Percentiles rank a stretch among this genome's conserved stretches.
These are phyloP conservation scores for Puya raimondii DNA, from an alignment of 176 grass and related monocot genomes.

Conservation along the genomic window DNA sequence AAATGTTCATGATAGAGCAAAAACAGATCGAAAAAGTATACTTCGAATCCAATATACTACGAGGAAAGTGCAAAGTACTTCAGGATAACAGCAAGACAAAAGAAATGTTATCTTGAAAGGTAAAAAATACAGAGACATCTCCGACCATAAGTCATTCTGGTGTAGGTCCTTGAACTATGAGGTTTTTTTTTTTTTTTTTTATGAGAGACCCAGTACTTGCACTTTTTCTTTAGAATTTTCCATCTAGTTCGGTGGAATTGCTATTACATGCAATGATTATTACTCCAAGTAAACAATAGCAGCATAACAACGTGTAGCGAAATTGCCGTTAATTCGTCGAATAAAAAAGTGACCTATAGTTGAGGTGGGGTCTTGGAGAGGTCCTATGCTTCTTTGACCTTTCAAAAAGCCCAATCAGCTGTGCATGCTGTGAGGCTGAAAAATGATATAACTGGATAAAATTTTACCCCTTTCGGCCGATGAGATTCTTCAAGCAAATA, in stretches of 20 bases:
- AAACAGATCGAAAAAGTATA: not conserved
- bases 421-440: slow-evolving; percentile 1
- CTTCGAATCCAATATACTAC: not conserved
- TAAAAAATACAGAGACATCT: slow-evolving; percentile 1
- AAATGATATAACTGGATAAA: slow-evolving; percentile 8
- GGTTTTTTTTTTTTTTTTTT: too few species aligned
- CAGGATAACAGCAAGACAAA: not conserved
- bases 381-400: not conserved
- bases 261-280: too few species aligned
- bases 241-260: too few species aligned
- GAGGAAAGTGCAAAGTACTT: not conserved
- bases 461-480: slow-evolving; percentile 45
- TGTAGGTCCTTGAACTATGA: too few species aligned
- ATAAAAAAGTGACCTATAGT: too few species aligned
- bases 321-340: too few species aligned
- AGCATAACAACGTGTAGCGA: too few species aligned
- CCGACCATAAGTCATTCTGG: too few species aligned
- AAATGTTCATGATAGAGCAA: not conserved
- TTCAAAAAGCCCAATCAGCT: not conserved
- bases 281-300: too few species aligned
- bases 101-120: slow-evolving; percentile 2
- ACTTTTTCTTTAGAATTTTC: too few species aligned
- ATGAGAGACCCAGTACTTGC: too few species aligned
- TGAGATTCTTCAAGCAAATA: slow-evolving; percentile 52
- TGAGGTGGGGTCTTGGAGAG: not conserved